phyloP scores from a whole-genome alignment of 139 green algal species.

The Yamagishiella unicocca region DNA sequence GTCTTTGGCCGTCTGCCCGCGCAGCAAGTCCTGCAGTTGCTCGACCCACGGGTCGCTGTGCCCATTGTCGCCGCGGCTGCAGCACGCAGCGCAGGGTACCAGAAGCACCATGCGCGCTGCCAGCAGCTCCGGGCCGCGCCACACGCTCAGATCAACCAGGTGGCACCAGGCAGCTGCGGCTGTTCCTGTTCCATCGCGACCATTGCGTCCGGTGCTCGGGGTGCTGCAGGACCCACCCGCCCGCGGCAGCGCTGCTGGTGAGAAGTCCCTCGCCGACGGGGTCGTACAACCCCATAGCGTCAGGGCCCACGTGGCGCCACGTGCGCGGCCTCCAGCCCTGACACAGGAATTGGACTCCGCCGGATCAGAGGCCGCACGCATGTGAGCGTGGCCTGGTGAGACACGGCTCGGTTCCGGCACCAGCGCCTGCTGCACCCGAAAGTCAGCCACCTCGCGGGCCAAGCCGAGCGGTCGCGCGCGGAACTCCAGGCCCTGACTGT shows the following conservation, averaged over 20 bases:
- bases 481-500: neutral
- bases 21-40: constrained; percentile 16
- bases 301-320: too few species aligned
- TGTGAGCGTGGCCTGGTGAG: too few species aligned
- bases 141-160: constrained; percentile 22
- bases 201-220: too few species aligned
- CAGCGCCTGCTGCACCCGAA: neutral
- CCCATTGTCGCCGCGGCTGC: neutral
- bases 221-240: too few species aligned
- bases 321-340: too few species aligned
- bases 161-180: too few species aligned
- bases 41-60: neutral
- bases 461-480: neutral
- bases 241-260: neutral
- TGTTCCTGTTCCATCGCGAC: too few species aligned
- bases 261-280: neutral
- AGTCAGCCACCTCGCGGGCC: neutral
- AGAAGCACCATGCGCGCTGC: constrained; percentile 10
- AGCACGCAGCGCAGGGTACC: neutral
- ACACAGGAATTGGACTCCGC: too few species aligned
- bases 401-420: neutral
- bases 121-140: constrained; percentile 23
- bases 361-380: too few species aligned
- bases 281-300: neutral
- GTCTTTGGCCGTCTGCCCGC: neutral